Conservation (phyloP, 2,329 filamentous ascomycete species). For the Sordariomycetes sp. region DNA sequence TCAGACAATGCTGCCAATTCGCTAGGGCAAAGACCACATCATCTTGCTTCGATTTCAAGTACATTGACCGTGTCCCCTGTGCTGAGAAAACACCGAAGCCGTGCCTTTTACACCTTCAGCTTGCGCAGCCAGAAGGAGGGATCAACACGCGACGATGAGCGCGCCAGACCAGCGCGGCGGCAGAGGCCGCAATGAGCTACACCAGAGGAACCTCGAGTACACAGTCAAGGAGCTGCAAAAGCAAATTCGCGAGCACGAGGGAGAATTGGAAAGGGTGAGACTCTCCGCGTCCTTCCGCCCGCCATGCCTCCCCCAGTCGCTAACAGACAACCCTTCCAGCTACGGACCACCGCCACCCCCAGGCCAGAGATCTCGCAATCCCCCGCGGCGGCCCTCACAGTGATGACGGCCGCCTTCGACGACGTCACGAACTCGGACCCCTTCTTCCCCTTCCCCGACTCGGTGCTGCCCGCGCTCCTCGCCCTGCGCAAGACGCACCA, state of each 20-base stretch:
- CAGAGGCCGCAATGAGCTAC: constrained; percentile 15
- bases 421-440: constrained; percentile 47
- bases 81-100: no score
- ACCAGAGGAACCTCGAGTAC: constrained; percentile 45
- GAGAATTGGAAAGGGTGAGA: constrained; percentile 30
- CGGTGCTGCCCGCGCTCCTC: constrained; percentile 57
- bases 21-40: no score
- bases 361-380: constrained; percentile 3
- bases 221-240: constrained; percentile 55
- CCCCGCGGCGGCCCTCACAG: constrained; percentile 17
- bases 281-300: no score
- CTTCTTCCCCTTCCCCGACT: constrained; percentile 52
- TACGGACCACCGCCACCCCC: constrained; percentile 6
- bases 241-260: constrained; percentile 39
- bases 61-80: no score
- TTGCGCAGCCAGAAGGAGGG: background rate
- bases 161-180: background rate
- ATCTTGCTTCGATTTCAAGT: no score
- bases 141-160: background rate
- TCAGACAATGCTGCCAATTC: no score
- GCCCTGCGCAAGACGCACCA: constrained; percentile 55
- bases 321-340: constrained; percentile 8
- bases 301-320: background rate
- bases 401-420: constrained; percentile 54
- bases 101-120: background rate